A percentile compares a stretch with the other conserved stretches of the same genome.
Evolutionary conservation across 306 rosid genomes (phyloP).

Genomic region (Senna siamea): DNA sequence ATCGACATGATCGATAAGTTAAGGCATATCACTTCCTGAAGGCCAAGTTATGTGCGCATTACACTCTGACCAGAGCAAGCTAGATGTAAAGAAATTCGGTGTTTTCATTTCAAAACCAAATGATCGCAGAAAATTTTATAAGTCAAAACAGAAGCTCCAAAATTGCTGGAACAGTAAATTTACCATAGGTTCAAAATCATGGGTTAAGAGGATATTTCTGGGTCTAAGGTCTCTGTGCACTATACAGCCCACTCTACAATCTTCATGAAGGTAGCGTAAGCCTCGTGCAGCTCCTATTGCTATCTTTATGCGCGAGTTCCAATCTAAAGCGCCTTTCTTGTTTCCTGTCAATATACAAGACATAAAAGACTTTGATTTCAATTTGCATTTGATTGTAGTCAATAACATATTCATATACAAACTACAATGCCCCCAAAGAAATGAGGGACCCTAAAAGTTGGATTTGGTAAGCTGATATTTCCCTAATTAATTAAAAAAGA

Average conservation of each 20-base stretch:
- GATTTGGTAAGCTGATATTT: not conserved
- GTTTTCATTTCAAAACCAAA: not conserved
- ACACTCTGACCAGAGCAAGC: too few species aligned
- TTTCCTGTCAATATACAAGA: conserved; percentile 58
- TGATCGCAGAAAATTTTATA: not conserved
- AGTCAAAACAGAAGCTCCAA: not conserved
- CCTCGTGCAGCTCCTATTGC: conserved; percentile 90
- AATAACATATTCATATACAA: conserved; percentile 24
- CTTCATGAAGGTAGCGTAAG: conserved; percentile 93
- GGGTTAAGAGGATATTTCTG: conserved; percentile 87
- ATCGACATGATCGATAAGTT: not conserved
- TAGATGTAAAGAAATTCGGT: too few species aligned
- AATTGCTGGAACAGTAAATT: conserved; percentile 3
- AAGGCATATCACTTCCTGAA: not conserved
- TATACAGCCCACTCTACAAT: conserved; percentile 94
- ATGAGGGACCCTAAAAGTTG: not conserved
- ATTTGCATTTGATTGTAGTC: not conserved
- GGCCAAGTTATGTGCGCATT: not conserved
- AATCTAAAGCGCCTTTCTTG: conserved; percentile 54
- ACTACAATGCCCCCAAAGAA: not conserved
- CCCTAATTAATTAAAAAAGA: conserved; percentile 18
- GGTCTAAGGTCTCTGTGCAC: conserved; percentile 93
- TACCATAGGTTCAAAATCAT: conserved; percentile 93
- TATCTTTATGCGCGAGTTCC: conserved; percentile 79
- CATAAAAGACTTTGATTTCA: not conserved